These are phyloP conservation scores for Tulasnella sp. DNA, from an alignment of 768 basidiomycete species.

Conservation along the genomic window DNA sequence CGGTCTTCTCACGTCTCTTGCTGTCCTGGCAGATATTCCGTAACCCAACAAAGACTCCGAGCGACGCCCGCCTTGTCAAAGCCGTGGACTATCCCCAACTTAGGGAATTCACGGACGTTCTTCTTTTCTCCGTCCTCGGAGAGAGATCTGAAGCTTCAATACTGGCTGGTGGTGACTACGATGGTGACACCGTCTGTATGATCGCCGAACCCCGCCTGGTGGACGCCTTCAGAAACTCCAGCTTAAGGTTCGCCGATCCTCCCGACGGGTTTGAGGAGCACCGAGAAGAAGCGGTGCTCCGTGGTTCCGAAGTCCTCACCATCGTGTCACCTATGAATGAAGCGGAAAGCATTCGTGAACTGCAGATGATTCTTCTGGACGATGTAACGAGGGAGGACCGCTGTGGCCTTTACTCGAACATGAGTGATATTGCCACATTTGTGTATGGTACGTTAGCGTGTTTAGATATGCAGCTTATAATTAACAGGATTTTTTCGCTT, in stretches of 20 bases:
- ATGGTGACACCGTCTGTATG: slow-evolving; percentile 52
- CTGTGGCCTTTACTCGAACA: slow-evolving; percentile 56
- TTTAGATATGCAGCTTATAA: neutral
- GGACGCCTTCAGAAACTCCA: slow-evolving; percentile 56
- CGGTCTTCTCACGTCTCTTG: neutral
- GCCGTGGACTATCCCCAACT: slow-evolving; percentile 32
- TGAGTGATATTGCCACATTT: slow-evolving; percentile 62
- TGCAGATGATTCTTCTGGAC: slow-evolving; percentile 58
- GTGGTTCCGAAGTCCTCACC: slow-evolving; percentile 51
- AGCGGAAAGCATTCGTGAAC: slow-evolving; percentile 42
- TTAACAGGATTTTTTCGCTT: neutral
- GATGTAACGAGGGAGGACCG: slow-evolving; percentile 51
- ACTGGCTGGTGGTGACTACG: slow-evolving; percentile 66
- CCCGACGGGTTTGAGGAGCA: slow-evolving; percentile 50
- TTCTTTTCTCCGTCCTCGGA: slow-evolving; percentile 44
- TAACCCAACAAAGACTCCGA: slow-evolving; percentile 17
- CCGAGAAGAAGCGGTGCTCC: slow-evolving; percentile 52
- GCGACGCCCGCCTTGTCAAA: slow-evolving; percentile 21
- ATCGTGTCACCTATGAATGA: slow-evolving; percentile 37
- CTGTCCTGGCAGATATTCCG: slow-evolving; percentile 27
- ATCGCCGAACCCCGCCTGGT: slow-evolving; percentile 66
- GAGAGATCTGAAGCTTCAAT: slow-evolving; percentile 61
- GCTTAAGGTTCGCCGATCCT: slow-evolving; percentile 52
- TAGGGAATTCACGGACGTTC: slow-evolving; percentile 28
- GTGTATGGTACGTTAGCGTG: slow-evolving; percentile 45